These are phyloP conservation scores for Fraxinus americana DNA, from an alignment of 257 asterid genomes.

Conservation along the genomic window DNA sequence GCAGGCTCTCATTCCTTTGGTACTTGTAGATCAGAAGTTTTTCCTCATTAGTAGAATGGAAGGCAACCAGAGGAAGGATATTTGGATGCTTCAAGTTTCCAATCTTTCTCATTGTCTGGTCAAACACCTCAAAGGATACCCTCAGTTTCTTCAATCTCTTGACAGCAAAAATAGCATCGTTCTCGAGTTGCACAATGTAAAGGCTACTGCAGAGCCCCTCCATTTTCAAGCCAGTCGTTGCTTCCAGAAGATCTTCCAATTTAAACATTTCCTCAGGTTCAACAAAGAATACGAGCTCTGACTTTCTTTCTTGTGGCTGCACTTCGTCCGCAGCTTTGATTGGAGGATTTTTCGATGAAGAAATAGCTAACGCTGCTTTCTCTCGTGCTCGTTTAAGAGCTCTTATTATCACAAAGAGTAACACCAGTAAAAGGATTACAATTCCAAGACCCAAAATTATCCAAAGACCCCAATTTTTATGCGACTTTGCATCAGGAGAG, in stretches of 20 bases:
- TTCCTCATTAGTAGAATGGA: slow-evolving; percentile 34
- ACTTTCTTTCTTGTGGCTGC: slow-evolving; percentile 9
- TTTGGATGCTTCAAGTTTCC: slow-evolving; percentile 52
- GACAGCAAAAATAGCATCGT: slow-evolving; percentile 36
- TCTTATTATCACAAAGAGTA: slow-evolving; percentile 10
- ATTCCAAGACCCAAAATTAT: slow-evolving; percentile 22
- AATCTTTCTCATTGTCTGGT: slow-evolving; percentile 39
- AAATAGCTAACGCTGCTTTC: background rate
- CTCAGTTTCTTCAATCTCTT: slow-evolving; percentile 44
- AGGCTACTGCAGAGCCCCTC: slow-evolving; percentile 44
- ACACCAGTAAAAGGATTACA: slow-evolving; percentile 13
- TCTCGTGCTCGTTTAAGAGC: slow-evolving; percentile 20
- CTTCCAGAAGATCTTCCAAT: slow-evolving; percentile 47
- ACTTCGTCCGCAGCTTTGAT: slow-evolving; percentile 11
- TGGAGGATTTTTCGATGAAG: slow-evolving; percentile 23
- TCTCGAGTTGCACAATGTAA: slow-evolving; percentile 36
- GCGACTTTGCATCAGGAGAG: background rate
- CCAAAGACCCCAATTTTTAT: slow-evolving; percentile 19
- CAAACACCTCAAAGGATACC: slow-evolving; percentile 39
- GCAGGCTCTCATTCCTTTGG: slow-evolving; percentile 46
- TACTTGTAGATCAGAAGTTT: slow-evolving; percentile 47
- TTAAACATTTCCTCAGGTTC: slow-evolving; percentile 38
- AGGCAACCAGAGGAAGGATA: slow-evolving; percentile 47
- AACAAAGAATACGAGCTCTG: slow-evolving; percentile 54
- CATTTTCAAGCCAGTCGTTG: slow-evolving; percentile 33